phyloP scores from a whole-genome alignment of 2,329 filamentous ascomycete species.

The Westerdykella sp. region DNA sequence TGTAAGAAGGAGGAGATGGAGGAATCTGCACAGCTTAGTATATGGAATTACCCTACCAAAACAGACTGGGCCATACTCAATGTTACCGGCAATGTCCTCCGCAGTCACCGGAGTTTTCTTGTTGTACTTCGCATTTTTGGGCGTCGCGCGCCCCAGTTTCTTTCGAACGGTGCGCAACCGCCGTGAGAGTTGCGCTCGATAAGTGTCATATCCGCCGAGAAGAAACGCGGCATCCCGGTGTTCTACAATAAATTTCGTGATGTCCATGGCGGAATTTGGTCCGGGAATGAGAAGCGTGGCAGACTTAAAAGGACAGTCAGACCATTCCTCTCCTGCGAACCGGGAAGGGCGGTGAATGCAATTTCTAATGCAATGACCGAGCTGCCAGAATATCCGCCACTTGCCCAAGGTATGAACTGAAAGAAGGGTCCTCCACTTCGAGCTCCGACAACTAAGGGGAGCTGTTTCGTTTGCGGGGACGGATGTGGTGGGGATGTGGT shows the following conservation, averaged over 20 bases:
- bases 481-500: too few relatives aligned
- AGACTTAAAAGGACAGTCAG: too few relatives aligned
- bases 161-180: constrained; percentile 77
- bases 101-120: constrained; percentile 64
- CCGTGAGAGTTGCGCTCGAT: constrained; percentile 72
- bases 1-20: constrained; percentile 72
- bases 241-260: constrained; percentile 76
- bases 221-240: constrained; percentile 78
- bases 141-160: constrained; percentile 76
- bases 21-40: constrained; percentile 50
- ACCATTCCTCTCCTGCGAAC: too few relatives aligned
- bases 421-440: too few relatives aligned
- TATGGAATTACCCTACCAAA: background rate
- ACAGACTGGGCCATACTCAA: constrained; percentile 55
- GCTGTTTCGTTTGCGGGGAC: constrained; percentile 3
- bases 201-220: constrained; percentile 81
- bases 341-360: too few relatives aligned
- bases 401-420: too few relatives aligned
- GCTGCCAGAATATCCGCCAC: too few relatives aligned
- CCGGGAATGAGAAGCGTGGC: too few relatives aligned
- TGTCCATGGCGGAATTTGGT: constrained; percentile 60
- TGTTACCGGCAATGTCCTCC: constrained; percentile 66
- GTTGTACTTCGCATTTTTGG: constrained; percentile 79
- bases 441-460: too few relatives aligned
- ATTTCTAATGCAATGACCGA: too few relatives aligned